phyloP scores from a whole-genome alignment of 2,329 filamentous ascomycete genomes.

The Hirsutella thompsonii region DNA sequence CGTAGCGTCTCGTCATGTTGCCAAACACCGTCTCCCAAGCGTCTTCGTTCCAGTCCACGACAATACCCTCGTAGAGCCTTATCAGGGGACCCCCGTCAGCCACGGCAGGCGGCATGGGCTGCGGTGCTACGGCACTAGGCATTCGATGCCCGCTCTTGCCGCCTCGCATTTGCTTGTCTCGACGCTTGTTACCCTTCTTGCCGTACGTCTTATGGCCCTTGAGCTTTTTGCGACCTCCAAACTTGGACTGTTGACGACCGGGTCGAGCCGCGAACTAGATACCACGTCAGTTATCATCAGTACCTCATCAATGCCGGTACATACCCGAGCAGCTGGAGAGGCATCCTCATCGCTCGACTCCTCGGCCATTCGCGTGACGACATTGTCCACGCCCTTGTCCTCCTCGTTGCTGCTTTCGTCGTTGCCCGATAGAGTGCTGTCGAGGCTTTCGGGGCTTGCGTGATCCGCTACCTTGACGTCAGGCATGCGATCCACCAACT shows the following conservation, averaged over 20 bases:
- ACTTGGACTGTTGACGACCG: constrained; percentile 12
- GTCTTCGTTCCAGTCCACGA: constrained; percentile 72
- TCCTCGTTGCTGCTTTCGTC: constrained; percentile 42
- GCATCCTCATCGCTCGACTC: constrained; percentile 45
- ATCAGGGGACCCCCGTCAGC: constrained; percentile 51
- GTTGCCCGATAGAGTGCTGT: constrained; percentile 33
- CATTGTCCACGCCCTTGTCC: constrained; percentile 15
- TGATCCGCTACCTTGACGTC: constrained; percentile 33
- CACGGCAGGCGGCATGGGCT: constrained; percentile 23
- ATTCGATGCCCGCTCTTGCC: constrained; percentile 25
- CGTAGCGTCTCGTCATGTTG: constrained; percentile 14
- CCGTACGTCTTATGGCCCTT: constrained; percentile 31
- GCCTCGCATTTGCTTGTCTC: constrained; percentile 26
- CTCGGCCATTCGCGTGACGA: constrained; percentile 42
- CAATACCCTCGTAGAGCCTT: constrained; percentile 68
- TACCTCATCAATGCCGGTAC: not conserved
- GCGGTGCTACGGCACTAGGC: constrained; percentile 15
- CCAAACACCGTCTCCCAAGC: constrained; percentile 62
- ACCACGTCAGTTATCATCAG: constrained; percentile 1
- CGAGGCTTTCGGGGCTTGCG: constrained; percentile 33
- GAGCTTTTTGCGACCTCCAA: constrained; percentile 31
- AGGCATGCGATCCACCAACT: constrained; percentile 32
- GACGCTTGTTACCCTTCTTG: constrained; percentile 35
- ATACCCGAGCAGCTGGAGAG: constrained; percentile 13
- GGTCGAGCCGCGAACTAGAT: constrained; percentile 7